Conservation (phyloP, 1,284 basidiomycete species). For the Trichosporon coremiiforme region DNA sequence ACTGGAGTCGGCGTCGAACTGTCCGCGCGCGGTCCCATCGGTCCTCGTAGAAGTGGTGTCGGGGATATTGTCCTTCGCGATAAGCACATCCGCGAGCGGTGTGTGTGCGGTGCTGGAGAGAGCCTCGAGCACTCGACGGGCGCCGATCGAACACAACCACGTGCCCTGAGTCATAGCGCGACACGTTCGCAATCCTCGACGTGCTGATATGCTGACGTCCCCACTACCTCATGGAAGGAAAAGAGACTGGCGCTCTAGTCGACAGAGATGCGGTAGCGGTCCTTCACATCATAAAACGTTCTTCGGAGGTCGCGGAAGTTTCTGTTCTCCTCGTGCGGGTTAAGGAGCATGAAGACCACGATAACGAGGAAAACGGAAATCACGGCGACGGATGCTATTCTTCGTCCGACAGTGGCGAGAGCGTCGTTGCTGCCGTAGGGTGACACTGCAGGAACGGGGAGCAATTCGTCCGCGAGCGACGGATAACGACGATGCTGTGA, state of each 20-base stretch:
- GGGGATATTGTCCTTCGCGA: no score
- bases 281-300: slow-evolving; percentile 17
- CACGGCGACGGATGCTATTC: slow-evolving; percentile 43
- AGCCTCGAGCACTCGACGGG: no score
- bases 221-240: not conserved
- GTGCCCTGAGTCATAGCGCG: not conserved
- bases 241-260: not conserved
- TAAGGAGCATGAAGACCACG: slow-evolving; percentile 44
- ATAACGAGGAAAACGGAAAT: slow-evolving; percentile 50
- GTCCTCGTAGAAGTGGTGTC: no score
- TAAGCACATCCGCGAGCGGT: no score
- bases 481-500: slow-evolving; percentile 18
- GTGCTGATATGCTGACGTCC: not conserved
- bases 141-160: not conserved
- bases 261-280: slow-evolving; percentile 9
- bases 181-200: not conserved
- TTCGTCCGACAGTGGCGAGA: slow-evolving; percentile 35
- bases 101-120: no score
- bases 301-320: slow-evolving; percentile 6
- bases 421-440: slow-evolving; percentile 13
- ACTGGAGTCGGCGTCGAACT: no score
- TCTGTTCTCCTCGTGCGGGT: not conserved
- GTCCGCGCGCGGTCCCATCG: no score
- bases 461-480: slow-evolving; percentile 45
- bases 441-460: slow-evolving; percentile 34